Percentiles rank a stretch among this genome's conserved stretches.
phyloP scores from a whole-genome alignment of 2,329 filamentous ascomycete species.

The Arthrinium puccinioides region DNA sequence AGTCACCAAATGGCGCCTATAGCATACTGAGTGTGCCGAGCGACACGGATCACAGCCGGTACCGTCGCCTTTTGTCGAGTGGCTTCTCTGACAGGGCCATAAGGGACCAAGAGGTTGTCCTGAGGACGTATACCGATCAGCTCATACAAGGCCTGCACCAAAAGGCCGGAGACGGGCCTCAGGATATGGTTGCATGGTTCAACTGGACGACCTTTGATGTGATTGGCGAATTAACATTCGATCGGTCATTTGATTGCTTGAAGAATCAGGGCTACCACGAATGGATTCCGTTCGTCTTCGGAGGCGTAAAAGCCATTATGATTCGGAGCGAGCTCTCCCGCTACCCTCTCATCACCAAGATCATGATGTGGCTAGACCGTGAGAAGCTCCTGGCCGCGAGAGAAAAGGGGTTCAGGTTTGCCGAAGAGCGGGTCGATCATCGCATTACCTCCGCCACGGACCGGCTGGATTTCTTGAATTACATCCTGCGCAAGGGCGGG shows the following conservation, averaged over 20 bases:
- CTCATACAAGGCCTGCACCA: slow-evolving; percentile 8
- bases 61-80: slow-evolving; percentile 8
- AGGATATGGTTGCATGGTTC: slow-evolving; percentile 1
- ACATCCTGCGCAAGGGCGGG: neutral
- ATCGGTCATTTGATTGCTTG: slow-evolving; percentile 11
- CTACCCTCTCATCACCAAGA: too few species aligned
- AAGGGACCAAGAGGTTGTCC: slow-evolving; percentile 12
- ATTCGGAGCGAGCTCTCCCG: too few species aligned
- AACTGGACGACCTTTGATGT: slow-evolving; percentile 3
- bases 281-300: slow-evolving; percentile 11
- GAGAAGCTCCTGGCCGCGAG: too few species aligned
- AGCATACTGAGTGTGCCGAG: slow-evolving; percentile 2
- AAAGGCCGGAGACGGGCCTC: neutral
- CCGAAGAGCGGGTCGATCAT: too few species aligned
- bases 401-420: too few species aligned
- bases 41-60: neutral
- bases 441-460: too few species aligned
- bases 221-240: slow-evolving; percentile 6
- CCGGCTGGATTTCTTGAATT: neutral
- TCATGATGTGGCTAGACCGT: too few species aligned
- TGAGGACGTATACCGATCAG: slow-evolving; percentile 11
- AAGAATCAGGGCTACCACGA: slow-evolving; percentile 6
- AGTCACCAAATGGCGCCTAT: neutral
- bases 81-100: slow-evolving; percentile 11
- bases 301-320: neutral